phyloP scores from a whole-genome alignment of 148 eudicot genomes.

The Nyssa sinensis region DNA sequence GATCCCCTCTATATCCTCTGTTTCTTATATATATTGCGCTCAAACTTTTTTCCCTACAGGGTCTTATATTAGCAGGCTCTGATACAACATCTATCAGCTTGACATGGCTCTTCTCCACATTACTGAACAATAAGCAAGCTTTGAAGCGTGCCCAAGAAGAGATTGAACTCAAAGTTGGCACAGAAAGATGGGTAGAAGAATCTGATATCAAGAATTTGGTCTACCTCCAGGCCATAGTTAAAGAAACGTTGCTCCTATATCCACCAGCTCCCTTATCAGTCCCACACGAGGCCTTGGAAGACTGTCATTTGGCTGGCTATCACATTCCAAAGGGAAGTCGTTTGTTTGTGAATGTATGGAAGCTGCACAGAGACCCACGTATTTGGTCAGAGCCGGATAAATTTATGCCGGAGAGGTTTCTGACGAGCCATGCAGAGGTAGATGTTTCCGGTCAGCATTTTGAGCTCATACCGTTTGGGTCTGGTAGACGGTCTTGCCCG shows the following conservation, averaged over 20 bases:
- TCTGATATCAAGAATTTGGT: slow-evolving; percentile 21
- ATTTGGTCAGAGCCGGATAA: slow-evolving; percentile 31
- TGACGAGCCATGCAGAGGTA: slow-evolving; percentile 11
- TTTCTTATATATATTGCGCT: not conserved
- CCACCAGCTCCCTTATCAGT: slow-evolving; percentile 21
- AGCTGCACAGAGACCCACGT: slow-evolving; percentile 31
- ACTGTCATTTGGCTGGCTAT: slow-evolving; percentile 24
- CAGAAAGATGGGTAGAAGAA: slow-evolving; percentile 20
- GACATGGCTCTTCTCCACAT: slow-evolving; percentile 21
- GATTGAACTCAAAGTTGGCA: slow-evolving; percentile 19
- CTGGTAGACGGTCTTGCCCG: slow-evolving; percentile 39
- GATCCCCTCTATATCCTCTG: not conserved
- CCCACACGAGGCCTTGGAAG: slow-evolving; percentile 23
- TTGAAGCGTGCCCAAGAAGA: slow-evolving; percentile 18
- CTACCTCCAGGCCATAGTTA: slow-evolving; percentile 28
- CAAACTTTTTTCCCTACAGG: slow-evolving; percentile 4
- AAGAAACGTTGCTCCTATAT: slow-evolving; percentile 29
- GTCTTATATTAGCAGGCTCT: slow-evolving; percentile 18
- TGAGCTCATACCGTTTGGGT: slow-evolving; percentile 38
- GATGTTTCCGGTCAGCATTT: slow-evolving; percentile 27
- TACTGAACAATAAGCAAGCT: slow-evolving; percentile 15
- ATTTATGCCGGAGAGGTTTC: slow-evolving; percentile 39
- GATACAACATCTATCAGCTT: slow-evolving; percentile 16
- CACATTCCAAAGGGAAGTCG: slow-evolving; percentile 21
- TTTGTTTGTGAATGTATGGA: slow-evolving; percentile 27